Evolutionary conservation across 306 rosid species (phyloP).

Genomic region (Cicer pinnatifidum): DNA sequence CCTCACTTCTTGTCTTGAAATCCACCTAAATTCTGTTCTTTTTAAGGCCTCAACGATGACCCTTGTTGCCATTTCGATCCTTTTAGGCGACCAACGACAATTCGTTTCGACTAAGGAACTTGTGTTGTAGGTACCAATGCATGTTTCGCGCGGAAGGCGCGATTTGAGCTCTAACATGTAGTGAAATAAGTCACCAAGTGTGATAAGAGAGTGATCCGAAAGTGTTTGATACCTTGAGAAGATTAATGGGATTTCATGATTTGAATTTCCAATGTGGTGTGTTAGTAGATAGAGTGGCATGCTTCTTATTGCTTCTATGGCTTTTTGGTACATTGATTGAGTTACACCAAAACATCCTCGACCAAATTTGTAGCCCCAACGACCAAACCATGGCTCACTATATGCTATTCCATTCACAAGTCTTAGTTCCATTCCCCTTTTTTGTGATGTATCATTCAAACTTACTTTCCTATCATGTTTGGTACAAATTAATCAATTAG

Average conservation of each 20-base stretch:
- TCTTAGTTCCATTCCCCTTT: conserved; percentile 77
- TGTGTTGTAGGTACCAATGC: conserved; percentile 43
- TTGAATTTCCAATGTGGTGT: conserved; percentile 53
- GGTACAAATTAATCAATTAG: conserved; percentile 16
- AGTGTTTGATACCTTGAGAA: conserved; percentile 74
- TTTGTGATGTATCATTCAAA: conserved; percentile 67
- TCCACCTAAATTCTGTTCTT: conserved; percentile 64
- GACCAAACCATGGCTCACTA: conserved; percentile 75
- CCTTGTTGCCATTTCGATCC: conserved; percentile 73
- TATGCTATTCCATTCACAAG: conserved; percentile 73
- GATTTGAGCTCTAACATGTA: conserved; percentile 82
- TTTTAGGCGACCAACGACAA: conserved; percentile 84
- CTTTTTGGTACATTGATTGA: conserved; percentile 66
- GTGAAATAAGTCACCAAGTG: conserved; percentile 67
- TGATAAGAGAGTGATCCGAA: conserved; percentile 70
- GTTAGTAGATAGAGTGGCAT: conserved; percentile 61
- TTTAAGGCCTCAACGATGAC: conserved; percentile 73
- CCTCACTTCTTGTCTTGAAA: conserved; percentile 86
- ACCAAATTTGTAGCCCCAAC: conserved; percentile 82
- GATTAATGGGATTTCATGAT: conserved; percentile 60
- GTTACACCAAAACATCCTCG: conserved; percentile 72
- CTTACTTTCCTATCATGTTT: conserved; percentile 70
- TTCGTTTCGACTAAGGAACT: conserved; percentile 52
- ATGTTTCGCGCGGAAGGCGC: conserved; percentile 57
- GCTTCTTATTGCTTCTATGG: conserved; percentile 72